Evolutionary conservation across 164 flowering plant genomes (phyloP).

Genomic region (Chimonanthus praecox): DNA sequence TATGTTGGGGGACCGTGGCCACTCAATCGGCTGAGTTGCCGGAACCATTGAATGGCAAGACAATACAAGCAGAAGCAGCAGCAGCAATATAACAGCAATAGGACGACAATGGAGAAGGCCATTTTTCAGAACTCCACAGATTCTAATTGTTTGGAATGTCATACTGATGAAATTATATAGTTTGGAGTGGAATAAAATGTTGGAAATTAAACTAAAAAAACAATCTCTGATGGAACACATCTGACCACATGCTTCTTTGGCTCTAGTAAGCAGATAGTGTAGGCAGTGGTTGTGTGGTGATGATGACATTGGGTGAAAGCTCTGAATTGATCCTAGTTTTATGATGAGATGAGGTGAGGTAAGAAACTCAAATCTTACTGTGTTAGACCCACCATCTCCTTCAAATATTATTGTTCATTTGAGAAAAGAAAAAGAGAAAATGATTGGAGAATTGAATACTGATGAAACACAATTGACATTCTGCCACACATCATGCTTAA

Average conservation of each 20-base stretch:
- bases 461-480: too few relatives aligned
- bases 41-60: background rate
- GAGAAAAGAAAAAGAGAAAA: too few relatives aligned
- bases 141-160: too few relatives aligned
- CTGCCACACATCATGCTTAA: too few relatives aligned
- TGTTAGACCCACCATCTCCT: too few relatives aligned
- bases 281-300: too few relatives aligned
- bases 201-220: background rate
- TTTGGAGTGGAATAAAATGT: background rate
- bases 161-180: background rate
- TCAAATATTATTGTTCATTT: too few relatives aligned
- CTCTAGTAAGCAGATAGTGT: background rate
- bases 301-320: background rate
- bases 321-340: too few relatives aligned
- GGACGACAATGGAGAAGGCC: background rate
- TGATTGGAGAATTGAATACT: too few relatives aligned
- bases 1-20: slow-evolving; percentile 40
- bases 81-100: background rate
- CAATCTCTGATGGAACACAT: background rate
- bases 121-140: background rate
- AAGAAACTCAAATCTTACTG: background rate
- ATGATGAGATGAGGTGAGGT: background rate
- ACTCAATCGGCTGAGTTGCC: background rate
- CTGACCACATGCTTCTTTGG: slow-evolving; percentile 1
- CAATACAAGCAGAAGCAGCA: slow-evolving; percentile 8